Conservation (phyloP, 176 grass and related monocot genomes). For the Elaeis guineensis region DNA sequence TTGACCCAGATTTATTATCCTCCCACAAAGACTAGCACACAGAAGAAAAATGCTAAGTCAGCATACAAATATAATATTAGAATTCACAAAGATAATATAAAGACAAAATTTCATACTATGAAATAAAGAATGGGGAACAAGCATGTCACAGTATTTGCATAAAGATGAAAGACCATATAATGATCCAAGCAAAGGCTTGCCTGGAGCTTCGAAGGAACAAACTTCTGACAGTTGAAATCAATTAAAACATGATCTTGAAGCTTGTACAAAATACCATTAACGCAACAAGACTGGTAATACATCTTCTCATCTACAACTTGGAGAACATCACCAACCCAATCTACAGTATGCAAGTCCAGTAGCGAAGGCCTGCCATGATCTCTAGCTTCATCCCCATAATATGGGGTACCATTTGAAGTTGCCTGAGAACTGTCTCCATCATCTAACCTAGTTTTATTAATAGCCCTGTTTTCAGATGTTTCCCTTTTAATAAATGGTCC, state of each 20-base stretch:
- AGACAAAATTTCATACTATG: too few species aligned
- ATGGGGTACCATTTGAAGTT: constrained; percentile 27
- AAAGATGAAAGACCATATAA: neutral
- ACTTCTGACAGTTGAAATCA: constrained; percentile 11
- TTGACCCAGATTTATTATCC: constrained; percentile 41
- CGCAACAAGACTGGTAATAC: constrained; percentile 29
- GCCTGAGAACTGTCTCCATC: neutral
- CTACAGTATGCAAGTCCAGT: neutral
- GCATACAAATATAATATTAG: neutral
- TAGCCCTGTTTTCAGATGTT: constrained; percentile 14
- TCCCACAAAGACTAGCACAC: constrained; percentile 42
- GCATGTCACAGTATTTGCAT: neutral
- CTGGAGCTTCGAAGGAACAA: constrained; percentile 27
- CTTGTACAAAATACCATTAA: constrained; percentile 36
- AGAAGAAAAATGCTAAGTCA: constrained; percentile 7
- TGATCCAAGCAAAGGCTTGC: constrained; percentile 13
- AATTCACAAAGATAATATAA: too few species aligned
- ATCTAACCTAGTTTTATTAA: constrained; percentile 9
- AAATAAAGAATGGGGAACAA: too few species aligned
- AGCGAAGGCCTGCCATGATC: neutral
- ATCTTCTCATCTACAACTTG: constrained; percentile 24
- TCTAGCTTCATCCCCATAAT: constrained; percentile 17
- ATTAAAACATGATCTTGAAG: constrained; percentile 43
- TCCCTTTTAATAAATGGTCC: constrained; percentile 7
- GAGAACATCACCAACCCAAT: constrained; percentile 35